Conservation (phyloP, 306 rosid species). For the Pachyrhizus erosus region DNA sequence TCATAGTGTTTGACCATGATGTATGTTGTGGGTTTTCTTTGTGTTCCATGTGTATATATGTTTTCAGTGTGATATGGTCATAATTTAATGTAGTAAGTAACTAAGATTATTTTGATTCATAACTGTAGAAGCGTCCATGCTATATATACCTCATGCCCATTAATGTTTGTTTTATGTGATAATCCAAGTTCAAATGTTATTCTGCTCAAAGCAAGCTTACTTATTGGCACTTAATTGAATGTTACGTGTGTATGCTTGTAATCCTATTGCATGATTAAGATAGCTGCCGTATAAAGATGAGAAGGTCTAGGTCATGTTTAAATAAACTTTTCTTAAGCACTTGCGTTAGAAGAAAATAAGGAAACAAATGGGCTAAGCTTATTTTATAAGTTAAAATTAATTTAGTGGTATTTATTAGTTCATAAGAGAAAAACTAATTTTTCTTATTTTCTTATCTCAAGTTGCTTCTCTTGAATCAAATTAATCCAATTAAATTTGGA, state of each 20-base stretch:
- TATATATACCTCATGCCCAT: conserved; percentile 24
- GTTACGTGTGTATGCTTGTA: not conserved
- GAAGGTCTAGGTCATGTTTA: no score
- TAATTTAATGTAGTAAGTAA: conserved; percentile 50
- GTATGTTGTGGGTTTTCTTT: conserved; percentile 53
- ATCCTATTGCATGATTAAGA: not conserved
- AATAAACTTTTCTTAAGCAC: no score
- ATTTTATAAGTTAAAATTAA: no score
- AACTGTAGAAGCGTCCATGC: conserved; percentile 41
- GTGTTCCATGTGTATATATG: conserved; percentile 55
- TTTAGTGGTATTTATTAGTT: no score
- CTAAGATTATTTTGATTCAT: conserved; percentile 40
- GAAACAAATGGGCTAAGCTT: no score
- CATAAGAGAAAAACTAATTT: no score
- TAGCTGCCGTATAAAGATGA: not conserved
- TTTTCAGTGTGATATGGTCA: conserved; percentile 44
- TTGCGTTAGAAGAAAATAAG: no score
- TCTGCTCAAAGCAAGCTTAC: not conserved
- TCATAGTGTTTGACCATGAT: conserved; percentile 44
- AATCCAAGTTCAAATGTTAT: not conserved
- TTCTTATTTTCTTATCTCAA: no score
- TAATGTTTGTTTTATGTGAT: not conserved
- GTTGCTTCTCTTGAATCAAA: no score
- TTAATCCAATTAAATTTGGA: no score
- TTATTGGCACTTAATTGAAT: not conserved